These are phyloP conservation scores for Mycena galericulata DNA, from an alignment of 768 basidiomycete species.

Conservation along the genomic window DNA sequence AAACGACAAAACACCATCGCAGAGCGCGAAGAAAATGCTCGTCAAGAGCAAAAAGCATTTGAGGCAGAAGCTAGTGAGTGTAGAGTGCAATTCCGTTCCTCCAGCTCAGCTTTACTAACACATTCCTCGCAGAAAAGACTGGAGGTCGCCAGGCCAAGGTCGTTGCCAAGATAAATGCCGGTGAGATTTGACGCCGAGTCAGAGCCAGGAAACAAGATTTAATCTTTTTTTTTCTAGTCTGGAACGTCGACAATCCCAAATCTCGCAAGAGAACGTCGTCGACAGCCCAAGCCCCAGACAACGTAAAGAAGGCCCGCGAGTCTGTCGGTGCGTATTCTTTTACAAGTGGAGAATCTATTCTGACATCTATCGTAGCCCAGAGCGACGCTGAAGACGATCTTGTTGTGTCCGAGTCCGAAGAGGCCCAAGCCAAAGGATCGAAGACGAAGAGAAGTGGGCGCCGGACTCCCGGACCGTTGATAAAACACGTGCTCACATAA, in stretches of 20 bases:
- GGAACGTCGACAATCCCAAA: not conserved
- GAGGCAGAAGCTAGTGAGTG: not conserved
- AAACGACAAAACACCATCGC: slow-evolving; percentile 2
- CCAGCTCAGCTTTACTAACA: too few species aligned
- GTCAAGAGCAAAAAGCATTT: not conserved
- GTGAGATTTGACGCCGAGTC: not conserved
- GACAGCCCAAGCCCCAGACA: not conserved
- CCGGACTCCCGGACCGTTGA: too few species aligned
- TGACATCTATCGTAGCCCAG: too few species aligned
- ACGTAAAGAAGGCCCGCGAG: not conserved
- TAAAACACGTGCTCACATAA: too few species aligned
- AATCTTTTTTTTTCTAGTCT: too few species aligned
- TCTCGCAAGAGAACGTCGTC: slow-evolving; percentile 4
- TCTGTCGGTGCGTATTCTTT: not conserved
- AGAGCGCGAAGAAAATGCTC: not conserved
- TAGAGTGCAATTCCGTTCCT: too few species aligned
- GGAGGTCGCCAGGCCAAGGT: too few species aligned
- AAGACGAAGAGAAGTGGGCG: not conserved
- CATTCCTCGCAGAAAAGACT: too few species aligned
- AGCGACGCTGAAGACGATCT: too few species aligned
- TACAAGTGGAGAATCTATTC: too few species aligned
- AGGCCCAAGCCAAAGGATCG: not conserved
- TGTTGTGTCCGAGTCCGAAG: not conserved
- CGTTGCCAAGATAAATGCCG: not conserved
- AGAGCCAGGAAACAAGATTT: too few species aligned